Percentiles rank a stretch among this genome's conserved stretches.
Conservation (phyloP, 345 rosid species). For the Eucalyptus curtisii region DNA sequence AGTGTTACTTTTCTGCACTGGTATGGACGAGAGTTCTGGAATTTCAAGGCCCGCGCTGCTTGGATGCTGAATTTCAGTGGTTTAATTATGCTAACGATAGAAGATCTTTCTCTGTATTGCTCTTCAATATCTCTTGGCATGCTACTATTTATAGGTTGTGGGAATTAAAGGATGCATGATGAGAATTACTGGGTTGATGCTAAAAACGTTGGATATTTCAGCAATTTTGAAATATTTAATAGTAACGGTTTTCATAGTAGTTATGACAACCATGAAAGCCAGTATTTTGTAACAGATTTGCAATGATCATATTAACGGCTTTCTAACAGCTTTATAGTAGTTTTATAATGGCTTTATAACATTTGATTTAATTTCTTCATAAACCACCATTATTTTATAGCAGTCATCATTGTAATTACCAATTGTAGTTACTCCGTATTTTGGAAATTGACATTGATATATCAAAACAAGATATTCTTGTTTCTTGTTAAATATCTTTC, state of each 20-base stretch:
- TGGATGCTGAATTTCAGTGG: background rate
- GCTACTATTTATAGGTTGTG: background rate
- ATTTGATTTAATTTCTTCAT: too few relatives aligned
- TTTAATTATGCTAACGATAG: background rate
- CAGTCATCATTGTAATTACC: too few relatives aligned
- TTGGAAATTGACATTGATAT: background rate
- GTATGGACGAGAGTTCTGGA: background rate
- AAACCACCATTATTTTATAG: background rate
- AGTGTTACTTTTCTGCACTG: background rate
- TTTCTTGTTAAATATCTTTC: too few relatives aligned
- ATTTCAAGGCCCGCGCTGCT: background rate
- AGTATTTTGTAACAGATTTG: too few relatives aligned
- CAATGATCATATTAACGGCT: background rate
- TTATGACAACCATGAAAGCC: background rate
- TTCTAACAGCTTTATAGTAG: background rate
- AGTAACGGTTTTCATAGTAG: too few relatives aligned
- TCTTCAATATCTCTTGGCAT: background rate
- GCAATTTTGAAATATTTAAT: too few relatives aligned
- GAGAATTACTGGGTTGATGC: background rate
- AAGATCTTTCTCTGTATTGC: background rate
- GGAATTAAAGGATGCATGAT: background rate
- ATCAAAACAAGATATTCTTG: background rate
- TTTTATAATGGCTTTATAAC: background rate
- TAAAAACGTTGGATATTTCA: background rate
- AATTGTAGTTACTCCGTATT: fast-evolving